Evolutionary conservation across 75 land plant genomes (phyloP).

Genomic region (Sequoia sempervirens): DNA sequence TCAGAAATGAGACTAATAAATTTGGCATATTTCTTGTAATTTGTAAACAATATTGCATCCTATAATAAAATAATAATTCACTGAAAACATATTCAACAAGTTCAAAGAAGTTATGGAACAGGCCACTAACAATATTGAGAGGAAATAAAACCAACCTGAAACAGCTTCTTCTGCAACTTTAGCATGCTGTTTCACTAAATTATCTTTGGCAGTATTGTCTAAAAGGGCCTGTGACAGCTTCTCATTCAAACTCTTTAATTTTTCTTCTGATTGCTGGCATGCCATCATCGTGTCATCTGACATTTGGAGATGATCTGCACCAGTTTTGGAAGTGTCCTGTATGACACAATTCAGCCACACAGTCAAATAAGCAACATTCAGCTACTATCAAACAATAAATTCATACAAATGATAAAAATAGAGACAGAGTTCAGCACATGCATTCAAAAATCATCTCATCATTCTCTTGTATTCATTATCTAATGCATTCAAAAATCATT

Average conservation of each 20-base stretch:
- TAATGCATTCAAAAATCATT: not conserved
- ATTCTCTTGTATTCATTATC: not conserved
- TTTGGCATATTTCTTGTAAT: not conserved
- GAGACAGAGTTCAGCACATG: not conserved
- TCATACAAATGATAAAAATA: not conserved
- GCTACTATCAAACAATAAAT: not conserved
- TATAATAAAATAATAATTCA: not conserved
- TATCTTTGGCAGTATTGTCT: constrained; percentile 68
- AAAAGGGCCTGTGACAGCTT: constrained; percentile 63
- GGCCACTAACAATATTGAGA: not conserved
- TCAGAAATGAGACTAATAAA: not conserved
- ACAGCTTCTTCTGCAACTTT: constrained; percentile 95
- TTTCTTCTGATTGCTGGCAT: constrained; percentile 29
- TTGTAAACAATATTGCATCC: not conserved
- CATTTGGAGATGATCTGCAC: constrained; percentile 36
- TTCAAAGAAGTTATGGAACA: not conserved
- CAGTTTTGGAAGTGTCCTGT: constrained; percentile 19
- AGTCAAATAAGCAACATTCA: not conserved
- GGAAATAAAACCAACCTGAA: constrained; percentile 42
- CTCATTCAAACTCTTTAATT: constrained; percentile 38
- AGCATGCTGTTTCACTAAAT: constrained; percentile 72
- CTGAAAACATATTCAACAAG: not conserved
- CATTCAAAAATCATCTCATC: not conserved
- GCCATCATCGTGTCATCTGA: constrained; percentile 32
- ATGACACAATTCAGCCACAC: not conserved